Conservation (phyloP, 2,329 filamentous ascomycete species). For the Hypocrella siamensis region DNA sequence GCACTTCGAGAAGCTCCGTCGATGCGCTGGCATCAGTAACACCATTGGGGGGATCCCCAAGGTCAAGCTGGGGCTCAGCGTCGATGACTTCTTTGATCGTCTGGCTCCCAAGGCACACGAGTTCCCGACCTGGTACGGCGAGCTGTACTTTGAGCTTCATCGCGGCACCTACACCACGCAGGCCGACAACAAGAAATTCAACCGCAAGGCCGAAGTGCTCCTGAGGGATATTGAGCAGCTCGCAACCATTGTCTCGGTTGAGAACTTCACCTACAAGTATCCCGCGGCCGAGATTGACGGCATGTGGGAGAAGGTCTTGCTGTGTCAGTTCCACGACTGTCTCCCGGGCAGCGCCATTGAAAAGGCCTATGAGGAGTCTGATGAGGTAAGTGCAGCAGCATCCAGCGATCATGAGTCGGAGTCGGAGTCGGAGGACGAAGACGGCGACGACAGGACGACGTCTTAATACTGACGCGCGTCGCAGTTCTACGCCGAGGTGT, state of each 20-base stretch:
- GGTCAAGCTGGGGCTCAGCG: slow-evolving; percentile 74
- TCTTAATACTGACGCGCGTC: slow-evolving; percentile 11
- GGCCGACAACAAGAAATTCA: slow-evolving; percentile 93
- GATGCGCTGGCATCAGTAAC: slow-evolving; percentile 84
- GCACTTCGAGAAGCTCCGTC: slow-evolving; percentile 84
- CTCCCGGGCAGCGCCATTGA: slow-evolving; percentile 89
- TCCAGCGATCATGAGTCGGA: background rate
- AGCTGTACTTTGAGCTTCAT: slow-evolving; percentile 95
- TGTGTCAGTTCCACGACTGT: slow-evolving; percentile 97
- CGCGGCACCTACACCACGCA: slow-evolving; percentile 96
- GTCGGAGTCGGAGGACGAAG: too few species aligned
- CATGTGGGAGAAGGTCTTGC: slow-evolving; percentile 85
- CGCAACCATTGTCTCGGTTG: slow-evolving; percentile 70
- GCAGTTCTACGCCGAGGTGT: slow-evolving; percentile 67
- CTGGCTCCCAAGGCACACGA: slow-evolving; percentile 65
- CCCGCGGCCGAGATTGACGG: slow-evolving; percentile 86
- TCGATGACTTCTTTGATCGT: slow-evolving; percentile 85
- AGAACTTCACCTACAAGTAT: slow-evolving; percentile 62
- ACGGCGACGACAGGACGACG: too few species aligned
- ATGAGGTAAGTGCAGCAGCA: slow-evolving; percentile 41
- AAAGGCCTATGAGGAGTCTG: slow-evolving; percentile 96
- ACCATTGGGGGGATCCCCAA: slow-evolving; percentile 65
- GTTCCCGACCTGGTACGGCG: slow-evolving; percentile 92
- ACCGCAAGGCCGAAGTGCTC: slow-evolving; percentile 70
- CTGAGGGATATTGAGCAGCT: slow-evolving; percentile 79